phyloP scores from a whole-genome alignment of 2,329 filamentous ascomycete species.

The Colletotrichum sp. region DNA sequence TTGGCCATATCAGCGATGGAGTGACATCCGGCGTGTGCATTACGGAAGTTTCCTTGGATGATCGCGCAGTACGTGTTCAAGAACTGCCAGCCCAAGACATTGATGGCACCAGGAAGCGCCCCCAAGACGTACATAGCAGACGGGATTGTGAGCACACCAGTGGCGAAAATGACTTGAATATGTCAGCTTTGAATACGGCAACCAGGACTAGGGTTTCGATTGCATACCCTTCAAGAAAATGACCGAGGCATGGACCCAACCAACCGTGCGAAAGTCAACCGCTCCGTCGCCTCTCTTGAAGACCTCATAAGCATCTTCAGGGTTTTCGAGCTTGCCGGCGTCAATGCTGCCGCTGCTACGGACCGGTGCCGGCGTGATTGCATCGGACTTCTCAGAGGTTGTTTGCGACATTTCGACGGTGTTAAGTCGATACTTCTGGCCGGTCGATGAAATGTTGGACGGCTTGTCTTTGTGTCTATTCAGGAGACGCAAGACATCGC shows the following conservation, averaged over 20 bases:
- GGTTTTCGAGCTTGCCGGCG: slow-evolving; percentile 26
- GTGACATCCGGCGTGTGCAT: slow-evolving; percentile 41
- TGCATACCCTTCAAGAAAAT: slow-evolving; percentile 50
- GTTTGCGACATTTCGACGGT: slow-evolving; percentile 11
- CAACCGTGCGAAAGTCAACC: slow-evolving; percentile 53
- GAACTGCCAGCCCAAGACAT: slow-evolving; percentile 45
- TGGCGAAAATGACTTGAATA: slow-evolving; percentile 43
- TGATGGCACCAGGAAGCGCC: slow-evolving; percentile 46
- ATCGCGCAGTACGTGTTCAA: slow-evolving; percentile 46
- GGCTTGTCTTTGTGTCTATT: background rate
- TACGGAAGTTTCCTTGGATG: slow-evolving; percentile 43
- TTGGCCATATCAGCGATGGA: slow-evolving; percentile 61
- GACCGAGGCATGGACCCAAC: slow-evolving; percentile 51
- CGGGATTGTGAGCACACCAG: slow-evolving; percentile 46
- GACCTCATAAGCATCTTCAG: slow-evolving; percentile 41
- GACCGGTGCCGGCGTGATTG: slow-evolving; percentile 23
- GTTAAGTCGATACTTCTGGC: background rate
- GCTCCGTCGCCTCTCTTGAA: slow-evolving; percentile 48
- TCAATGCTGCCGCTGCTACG: slow-evolving; percentile 27
- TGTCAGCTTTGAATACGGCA: background rate
- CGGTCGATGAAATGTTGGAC: background rate
- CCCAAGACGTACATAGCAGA: slow-evolving; percentile 46
- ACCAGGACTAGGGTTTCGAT: background rate
- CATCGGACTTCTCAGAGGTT: slow-evolving; percentile 23
- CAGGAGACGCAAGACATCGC: background rate